Evolutionary conservation across 1,284 basidiomycete species (phyloP).

Genomic region (Malassezia japonica): DNA sequence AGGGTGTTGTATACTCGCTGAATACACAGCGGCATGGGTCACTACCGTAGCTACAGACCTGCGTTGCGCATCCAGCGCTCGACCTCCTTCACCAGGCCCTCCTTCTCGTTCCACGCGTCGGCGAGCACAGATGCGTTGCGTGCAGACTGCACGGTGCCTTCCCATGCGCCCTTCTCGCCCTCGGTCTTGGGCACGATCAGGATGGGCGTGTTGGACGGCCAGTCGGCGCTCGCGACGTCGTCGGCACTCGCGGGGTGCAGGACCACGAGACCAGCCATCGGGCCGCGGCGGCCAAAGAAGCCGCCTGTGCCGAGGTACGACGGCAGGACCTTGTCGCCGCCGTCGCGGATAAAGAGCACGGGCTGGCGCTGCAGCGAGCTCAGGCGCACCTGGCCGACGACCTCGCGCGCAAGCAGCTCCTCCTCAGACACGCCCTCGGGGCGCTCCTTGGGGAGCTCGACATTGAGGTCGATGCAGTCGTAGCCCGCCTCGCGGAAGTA

Average conservation of each 20-base stretch:
- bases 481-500: conserved; percentile 18
- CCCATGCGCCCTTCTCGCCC: background rate
- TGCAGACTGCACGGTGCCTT: background rate
- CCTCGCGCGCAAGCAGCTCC: conserved; percentile 10
- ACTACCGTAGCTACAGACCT: conserved; percentile 21
- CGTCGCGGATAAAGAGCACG: conserved; percentile 12
- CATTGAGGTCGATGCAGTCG: conserved; percentile 16
- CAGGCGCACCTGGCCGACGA: conserved; percentile 14
- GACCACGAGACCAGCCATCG: conserved; percentile 13
- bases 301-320: conserved; percentile 15
- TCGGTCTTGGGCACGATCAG: conserved; percentile 2
- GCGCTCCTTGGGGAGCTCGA: conserved; percentile 5
- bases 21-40: conserved; percentile 28
- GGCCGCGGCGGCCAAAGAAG: conserved; percentile 8
- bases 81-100: conserved; percentile 16
- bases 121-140: conserved; percentile 2
- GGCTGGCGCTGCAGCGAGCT: conserved; percentile 18
- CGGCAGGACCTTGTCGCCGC: background rate
- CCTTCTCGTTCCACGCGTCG: conserved; percentile 15
- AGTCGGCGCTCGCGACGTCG: conserved; percentile 4
- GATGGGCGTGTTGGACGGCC: conserved; percentile 15
- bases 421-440: conserved; percentile 2
- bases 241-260: conserved; percentile 6
- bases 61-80: conserved; percentile 14
- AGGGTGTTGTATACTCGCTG: conserved; percentile 42